Conservation (phyloP, 108 stramenopile species). For the Pseudonitzschia multiseries region DNA sequence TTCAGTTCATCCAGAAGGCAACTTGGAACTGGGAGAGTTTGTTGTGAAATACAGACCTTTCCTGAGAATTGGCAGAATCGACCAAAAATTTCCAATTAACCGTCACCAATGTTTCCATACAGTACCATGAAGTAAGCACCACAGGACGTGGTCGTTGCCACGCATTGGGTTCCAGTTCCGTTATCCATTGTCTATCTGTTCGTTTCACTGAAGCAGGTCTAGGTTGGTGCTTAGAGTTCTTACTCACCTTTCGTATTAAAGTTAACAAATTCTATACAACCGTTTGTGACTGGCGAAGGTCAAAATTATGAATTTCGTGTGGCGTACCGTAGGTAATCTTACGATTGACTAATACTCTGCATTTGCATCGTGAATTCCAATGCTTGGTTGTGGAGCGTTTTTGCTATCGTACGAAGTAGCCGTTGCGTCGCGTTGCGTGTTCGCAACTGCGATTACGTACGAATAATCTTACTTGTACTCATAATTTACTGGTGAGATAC, state of each 20-base stretch:
- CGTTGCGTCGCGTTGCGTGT: not conserved
- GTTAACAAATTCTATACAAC: not conserved
- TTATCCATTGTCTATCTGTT: too few species aligned
- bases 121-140: too few species aligned
- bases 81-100: not conserved
- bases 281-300: conserved; percentile 9
- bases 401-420: too few species aligned
- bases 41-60: not conserved
- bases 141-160: too few species aligned
- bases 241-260: conserved; percentile 12
- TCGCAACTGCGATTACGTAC: too few species aligned
- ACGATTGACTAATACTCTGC: not conserved
- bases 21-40: too few species aligned
- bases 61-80: not conserved
- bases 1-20: too few species aligned
- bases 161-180: too few species aligned
- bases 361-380: not conserved
- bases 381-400: not conserved
- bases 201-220: not conserved
- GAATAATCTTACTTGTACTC: too few species aligned
- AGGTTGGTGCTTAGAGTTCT: too few species aligned
- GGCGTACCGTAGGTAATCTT: too few species aligned
- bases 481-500: too few species aligned
- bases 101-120: not conserved
- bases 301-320: not conserved